Base-by-base conservation (phyloP, 2,329 filamentous ascomycete genomes). In the Fusarium liriodendri region DNA sequence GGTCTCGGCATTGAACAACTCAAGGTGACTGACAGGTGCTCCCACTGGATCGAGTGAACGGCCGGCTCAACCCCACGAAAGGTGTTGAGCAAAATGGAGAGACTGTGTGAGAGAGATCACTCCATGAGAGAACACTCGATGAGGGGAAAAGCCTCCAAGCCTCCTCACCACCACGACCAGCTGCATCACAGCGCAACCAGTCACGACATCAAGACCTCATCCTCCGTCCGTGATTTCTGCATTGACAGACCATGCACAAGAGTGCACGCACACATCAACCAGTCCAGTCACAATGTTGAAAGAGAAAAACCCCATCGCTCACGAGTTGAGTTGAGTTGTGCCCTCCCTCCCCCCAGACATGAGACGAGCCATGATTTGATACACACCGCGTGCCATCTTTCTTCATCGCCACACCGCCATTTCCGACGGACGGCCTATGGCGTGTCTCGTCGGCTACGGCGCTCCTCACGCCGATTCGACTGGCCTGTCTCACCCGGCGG, bases 401-500 rank as follows among this genome's bases (percentile, higher is more conserved):
- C 47, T 58, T 47, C 59, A 65, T 65, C 58, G 54, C 52, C 72
- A 77, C 76, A 78, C 76, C 76, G 76, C 76, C 62, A 76, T 70
- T 77, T 72, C 69, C 64, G 38, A 60, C 57, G 27, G 50, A 59
- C 33, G 16, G 16, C 25, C 47, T 38, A 71, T 74, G 65, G 70
- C 58, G 65, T 70, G 52, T 68, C 58, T 67, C 45, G 70, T 75
- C 76, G 68, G 76, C 64, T 76, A 67, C 37, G 62, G 74, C 76
- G 74, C 65, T 69, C 66, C 60, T 64, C 54, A 59, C 25, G 61
- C 58, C 62, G 58, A 45, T 40, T 42, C 25, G 29, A 72, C 59
- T 50, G 35, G 45, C 50, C 20, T 77, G 76, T 77, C 76, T 77
- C 76, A 77, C 70, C 45, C 42, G 42, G 76, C 70, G 72, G 74